Conservation (phyloP, 495 filamentous ascomycete genomes). For the Trichoderma virens region DNA sequence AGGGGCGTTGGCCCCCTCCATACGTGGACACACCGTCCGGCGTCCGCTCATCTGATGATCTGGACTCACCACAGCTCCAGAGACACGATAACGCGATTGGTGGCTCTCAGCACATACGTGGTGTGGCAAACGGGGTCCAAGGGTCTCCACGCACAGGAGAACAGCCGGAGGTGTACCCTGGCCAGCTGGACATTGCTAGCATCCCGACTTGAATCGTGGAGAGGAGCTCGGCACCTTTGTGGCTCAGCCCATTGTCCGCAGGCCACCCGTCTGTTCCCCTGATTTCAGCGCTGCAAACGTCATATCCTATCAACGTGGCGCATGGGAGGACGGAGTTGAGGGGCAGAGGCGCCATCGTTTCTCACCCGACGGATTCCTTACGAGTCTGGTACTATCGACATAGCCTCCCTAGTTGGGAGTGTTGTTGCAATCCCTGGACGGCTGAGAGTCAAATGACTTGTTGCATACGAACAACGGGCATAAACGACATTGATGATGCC, state of each 20-base stretch:
- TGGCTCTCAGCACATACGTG: constrained; percentile 5
- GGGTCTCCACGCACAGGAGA: background rate
- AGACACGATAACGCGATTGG: constrained; percentile 4
- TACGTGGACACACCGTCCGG: background rate
- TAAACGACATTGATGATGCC: background rate
- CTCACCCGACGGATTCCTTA: background rate
- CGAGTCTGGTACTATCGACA: background rate
- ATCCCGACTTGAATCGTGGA: background rate
- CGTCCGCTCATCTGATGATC: background rate
- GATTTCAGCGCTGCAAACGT: background rate
- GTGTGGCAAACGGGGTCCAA: background rate
- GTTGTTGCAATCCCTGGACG: background rate
- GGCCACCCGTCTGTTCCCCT: background rate
- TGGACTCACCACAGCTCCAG: constrained; percentile 1
- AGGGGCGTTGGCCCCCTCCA: background rate
- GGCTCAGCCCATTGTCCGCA: background rate
- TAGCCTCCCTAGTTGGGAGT: background rate
- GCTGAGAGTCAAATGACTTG: constrained; percentile 3
- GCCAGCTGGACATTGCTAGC: background rate
- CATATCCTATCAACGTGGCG: background rate
- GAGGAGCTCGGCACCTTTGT: constrained; percentile 1
- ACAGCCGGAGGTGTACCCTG: background rate
- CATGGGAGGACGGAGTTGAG: background rate
- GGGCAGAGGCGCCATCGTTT: background rate
- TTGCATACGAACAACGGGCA: background rate